These are phyloP conservation scores for Gynochthodes officinalis DNA, from an alignment of 257 asterid genomes.

Conservation along the genomic window DNA sequence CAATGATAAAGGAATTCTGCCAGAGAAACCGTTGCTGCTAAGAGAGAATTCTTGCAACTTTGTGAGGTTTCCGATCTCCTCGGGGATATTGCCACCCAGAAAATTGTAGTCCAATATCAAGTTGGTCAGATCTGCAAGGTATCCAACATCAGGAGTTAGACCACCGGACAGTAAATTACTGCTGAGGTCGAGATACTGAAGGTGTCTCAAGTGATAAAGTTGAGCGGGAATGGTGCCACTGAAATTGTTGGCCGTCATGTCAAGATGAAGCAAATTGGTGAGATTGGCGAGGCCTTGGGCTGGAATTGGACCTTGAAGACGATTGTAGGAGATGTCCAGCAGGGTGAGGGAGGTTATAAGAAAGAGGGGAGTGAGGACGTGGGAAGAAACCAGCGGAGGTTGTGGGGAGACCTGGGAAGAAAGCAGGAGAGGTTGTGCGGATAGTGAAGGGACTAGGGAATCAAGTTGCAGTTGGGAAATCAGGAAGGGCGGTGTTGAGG, in stretches of 20 bases:
- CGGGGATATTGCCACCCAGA: slow-evolving; percentile 23
- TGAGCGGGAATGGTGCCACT: slow-evolving; percentile 29
- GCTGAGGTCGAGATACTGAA: slow-evolving; percentile 31
- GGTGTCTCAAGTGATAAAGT: slow-evolving; percentile 22
- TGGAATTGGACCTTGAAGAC: slow-evolving; percentile 25
- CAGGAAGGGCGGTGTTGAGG: slow-evolving; percentile 6
- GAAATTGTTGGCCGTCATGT: slow-evolving; percentile 24
- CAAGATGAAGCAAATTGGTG: slow-evolving; percentile 21
- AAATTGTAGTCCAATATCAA: slow-evolving; percentile 24
- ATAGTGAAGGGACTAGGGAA: neutral
- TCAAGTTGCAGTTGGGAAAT: slow-evolving; percentile 13
- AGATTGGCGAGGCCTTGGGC: slow-evolving; percentile 20
- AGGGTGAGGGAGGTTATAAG: slow-evolving; percentile 17
- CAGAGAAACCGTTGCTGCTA: slow-evolving; percentile 24
- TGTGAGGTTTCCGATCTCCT: slow-evolving; percentile 27
- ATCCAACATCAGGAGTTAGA: slow-evolving; percentile 17
- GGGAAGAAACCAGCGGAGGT: slow-evolving; percentile 12
- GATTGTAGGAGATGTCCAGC: slow-evolving; percentile 32
- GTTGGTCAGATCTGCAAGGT: slow-evolving; percentile 14
- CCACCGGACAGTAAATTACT: slow-evolving; percentile 17
- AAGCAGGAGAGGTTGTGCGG: slow-evolving; percentile 7
- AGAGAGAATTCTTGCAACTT: slow-evolving; percentile 20
- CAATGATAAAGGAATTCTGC: slow-evolving; percentile 22
- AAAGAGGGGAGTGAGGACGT: slow-evolving; percentile 29
- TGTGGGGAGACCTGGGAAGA: slow-evolving; percentile 14